Base-by-base conservation (phyloP, 75 land plant species). In the Picea sitchensis region DNA sequence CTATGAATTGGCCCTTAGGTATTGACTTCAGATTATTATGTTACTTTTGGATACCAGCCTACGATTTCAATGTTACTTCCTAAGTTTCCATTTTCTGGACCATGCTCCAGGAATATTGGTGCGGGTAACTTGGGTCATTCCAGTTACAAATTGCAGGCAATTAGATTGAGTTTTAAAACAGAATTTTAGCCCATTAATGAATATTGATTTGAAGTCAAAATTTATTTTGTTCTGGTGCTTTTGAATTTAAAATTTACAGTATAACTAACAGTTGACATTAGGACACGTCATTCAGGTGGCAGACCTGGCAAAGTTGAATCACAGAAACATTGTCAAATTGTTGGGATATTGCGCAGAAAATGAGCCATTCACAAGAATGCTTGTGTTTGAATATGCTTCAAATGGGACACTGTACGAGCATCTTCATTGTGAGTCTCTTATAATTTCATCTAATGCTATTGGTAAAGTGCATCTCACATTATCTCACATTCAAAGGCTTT, bases 331-430 rank as follows among this genome's bases (percentile, higher is more conserved):
- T 41, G 91, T 88, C 54, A 96, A 95, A 65, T 71, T 96, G 58
- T 77, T 92, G 17, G 98, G 93, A 2, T 95, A 96, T 75, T 94
- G 95, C 77, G 75, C 85, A 47, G 92, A 91, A 69, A 84, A 86
- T 64, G 81, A 85, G 51, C 95, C 93, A 18, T 96, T 96, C 82
- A 81, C 93, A 77, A 85, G 99, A 59, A 94, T 96, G 94, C 85
- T 96, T 58, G 86, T 96, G 59, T 95, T 95, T 81, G 91, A 96
- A 68, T 96, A 96, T 85, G 92, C 95, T 74, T 91, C 95, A 65
- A 94, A 96, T 81, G 99, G 99, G 30, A 96, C 99, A 31, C 76
- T 96, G 20, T 84, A 83, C 82, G 99, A 96, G 83, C 99, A 95
- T 67, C 86, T 96, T 31, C 99, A 96, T 77, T 89, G 97, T 94